Base-by-base conservation (phyloP, 495 filamentous ascomycete species). In the Trichoderma asperelloides region DNA sequence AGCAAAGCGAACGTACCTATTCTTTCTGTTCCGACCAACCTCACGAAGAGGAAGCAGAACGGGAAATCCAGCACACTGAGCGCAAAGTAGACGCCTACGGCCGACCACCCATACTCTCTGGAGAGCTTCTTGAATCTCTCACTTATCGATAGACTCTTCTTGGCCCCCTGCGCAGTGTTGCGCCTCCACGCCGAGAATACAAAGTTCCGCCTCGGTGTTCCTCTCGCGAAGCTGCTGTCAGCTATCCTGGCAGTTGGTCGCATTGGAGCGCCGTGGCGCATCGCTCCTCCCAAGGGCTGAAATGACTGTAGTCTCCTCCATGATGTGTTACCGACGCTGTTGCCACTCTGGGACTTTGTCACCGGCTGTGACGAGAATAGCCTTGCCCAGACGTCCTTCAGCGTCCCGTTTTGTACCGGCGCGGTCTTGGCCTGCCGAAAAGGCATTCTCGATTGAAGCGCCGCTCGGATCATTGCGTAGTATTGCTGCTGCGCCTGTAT, bases 51-150 rank as follows among this genome's bases (percentile, higher is more conserved):
- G 75, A 96, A 99, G 77, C 93, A 97, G 74, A 99, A 91, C 0
- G 95, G 95, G 70, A 98, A 96, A 73, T 99, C 95, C 68, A 97
- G 79, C 15, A 90, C 90, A 0, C 88, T 92, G 45, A 99, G 79
- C 0, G 77, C 77, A 11, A 96, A 76, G 77, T 99, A 99, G 2
- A 99, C 90, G 9, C 94, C 93, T n/a, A 96, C 75, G 2, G 93
- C 93, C 12, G 90, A 84, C 91, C 93, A 97, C 47, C 95, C 95
- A 75, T 99, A 99, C 77, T 97, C 96, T 51, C 89, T 85, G 0
- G 90, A 91, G n/a, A 98, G 82, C 71, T 91, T 91, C 73, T 85
- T 89, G 68, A 98, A 75, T 12, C 91, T 84, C 66, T 82, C 84
- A 0, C 90, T 86, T 7, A 96, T 74, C 2, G 88, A 85, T 16